Conservation (phyloP, 2,329 filamentous ascomycete species). For the Coniochaeta hoffmannii region DNA sequence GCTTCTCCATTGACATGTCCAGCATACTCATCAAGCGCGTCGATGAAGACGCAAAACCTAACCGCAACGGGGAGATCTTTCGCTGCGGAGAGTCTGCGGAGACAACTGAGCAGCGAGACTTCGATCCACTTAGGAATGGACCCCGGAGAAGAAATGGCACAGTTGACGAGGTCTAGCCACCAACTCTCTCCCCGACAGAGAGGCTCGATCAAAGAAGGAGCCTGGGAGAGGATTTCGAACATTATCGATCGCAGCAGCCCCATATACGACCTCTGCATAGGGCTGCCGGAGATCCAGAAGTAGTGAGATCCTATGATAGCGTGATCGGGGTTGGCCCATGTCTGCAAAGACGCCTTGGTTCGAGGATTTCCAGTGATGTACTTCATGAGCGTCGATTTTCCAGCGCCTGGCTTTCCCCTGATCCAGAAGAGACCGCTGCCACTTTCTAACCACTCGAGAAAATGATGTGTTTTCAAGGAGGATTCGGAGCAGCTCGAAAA, state of each 20-base stretch:
- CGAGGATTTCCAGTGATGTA: constrained; percentile 13
- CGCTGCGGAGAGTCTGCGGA: background rate
- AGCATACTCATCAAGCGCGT: constrained; percentile 23
- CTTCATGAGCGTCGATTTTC: constrained; percentile 25
- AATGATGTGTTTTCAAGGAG: background rate
- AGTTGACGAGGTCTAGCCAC: background rate
- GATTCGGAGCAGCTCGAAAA: background rate
- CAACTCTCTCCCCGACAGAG: background rate
- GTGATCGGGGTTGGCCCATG: constrained; percentile 10
- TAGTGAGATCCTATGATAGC: constrained; percentile 16
- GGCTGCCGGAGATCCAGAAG: constrained; percentile 22
- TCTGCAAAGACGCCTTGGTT: constrained; percentile 9
- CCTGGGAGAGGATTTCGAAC: background rate
- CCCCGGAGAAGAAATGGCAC: background rate
- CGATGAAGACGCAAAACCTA: constrained; percentile 24
- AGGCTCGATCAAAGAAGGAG: background rate
- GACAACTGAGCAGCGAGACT: background rate
- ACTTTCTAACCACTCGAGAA: background rate
- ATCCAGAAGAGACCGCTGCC: constrained; percentile 19
- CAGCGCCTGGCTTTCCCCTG: constrained; percentile 22
- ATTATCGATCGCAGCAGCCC: background rate
- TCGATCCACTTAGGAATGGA: background rate
- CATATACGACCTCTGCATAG: constrained; percentile 12
- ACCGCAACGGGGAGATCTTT: background rate
- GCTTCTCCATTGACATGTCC: constrained; percentile 5